phyloP scores from a whole-genome alignment of 1,284 basidiomycete genomes.

The Omphalotus olearius region DNA sequence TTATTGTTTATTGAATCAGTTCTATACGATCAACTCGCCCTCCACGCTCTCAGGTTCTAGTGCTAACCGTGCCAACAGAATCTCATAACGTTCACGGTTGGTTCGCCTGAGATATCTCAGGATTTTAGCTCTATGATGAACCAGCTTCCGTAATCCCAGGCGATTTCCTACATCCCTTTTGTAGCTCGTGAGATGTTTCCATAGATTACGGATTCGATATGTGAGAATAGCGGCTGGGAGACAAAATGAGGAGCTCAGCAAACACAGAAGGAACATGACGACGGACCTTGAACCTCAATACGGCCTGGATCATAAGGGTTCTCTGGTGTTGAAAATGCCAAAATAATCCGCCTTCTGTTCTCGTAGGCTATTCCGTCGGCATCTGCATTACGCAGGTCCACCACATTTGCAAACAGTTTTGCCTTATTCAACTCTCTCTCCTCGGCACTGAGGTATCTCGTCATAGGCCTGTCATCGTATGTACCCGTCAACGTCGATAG shows the following conservation, averaged over 20 bases:
- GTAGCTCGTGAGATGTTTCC: slow-evolving; percentile 65
- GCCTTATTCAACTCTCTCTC: slow-evolving; percentile 54
- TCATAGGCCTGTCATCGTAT: slow-evolving; percentile 14
- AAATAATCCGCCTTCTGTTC: slow-evolving; percentile 79
- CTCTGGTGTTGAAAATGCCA: slow-evolving; percentile 69
- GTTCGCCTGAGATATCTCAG: slow-evolving; percentile 76
- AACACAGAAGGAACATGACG: not conserved
- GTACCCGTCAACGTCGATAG: slow-evolving; percentile 33
- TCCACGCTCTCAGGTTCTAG: slow-evolving; percentile 81
- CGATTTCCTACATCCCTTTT: slow-evolving; percentile 81
- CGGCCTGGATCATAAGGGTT: slow-evolving; percentile 78
- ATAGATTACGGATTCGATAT: slow-evolving; percentile 80
- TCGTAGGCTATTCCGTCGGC: slow-evolving; percentile 82
- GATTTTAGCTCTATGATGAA: slow-evolving; percentile 82
- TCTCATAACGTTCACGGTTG: slow-evolving; percentile 72
- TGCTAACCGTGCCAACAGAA: slow-evolving; percentile 70
- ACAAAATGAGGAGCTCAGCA: not conserved
- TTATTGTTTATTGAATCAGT: not conserved
- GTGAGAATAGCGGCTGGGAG: slow-evolving; percentile 82
- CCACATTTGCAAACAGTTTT: slow-evolving; percentile 61
- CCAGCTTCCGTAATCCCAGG: slow-evolving; percentile 66
- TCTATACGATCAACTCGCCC: slow-evolving; percentile 75
- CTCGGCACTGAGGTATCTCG: slow-evolving; percentile 16
- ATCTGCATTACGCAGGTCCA: slow-evolving; percentile 87
- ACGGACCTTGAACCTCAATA: slow-evolving; percentile 84